Base-by-base conservation (phyloP, 1,284 basidiomycete genomes). In the Trametes polyzona region DNA sequence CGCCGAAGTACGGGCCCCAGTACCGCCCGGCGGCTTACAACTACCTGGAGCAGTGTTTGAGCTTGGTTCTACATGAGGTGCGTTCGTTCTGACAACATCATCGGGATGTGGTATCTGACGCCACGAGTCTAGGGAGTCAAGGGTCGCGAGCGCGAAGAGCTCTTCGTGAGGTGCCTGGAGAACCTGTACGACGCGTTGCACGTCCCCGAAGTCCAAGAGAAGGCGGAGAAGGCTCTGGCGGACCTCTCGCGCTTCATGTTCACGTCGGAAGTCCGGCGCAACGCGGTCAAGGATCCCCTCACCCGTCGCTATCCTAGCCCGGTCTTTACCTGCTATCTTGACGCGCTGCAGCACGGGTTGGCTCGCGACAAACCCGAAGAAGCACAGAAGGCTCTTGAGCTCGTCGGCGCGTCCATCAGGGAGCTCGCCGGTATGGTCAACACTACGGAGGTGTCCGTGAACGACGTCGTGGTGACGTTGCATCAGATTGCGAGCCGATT, bases 401-500 rank as follows among this genome's bases (percentile, higher is more conserved):
- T 94, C 6, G 76, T 95, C 44, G 71, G 79, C 2, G 69, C 75
- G 4, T 78, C 95, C 57, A 79, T 96, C 42, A 76, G 82, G 50
- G 88, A 93, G 62, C 80, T 96, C 37, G 81, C 92, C 11, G 67
- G 72, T 4, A 78, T 86, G 73, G 81, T 79, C 11, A 74, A 74
- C 37, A 74, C 76, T 58, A 68, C 79, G 52, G 77, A 78, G 51
- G 72, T 78, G 41, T 74, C 73, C 27, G 71, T 70, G 47, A 78
- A 81, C 50, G 90, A 92, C 53, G 76, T 87, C 53, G 76, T 84
- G 47, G 76, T 76, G 19, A 84, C 90, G 49, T 74, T 96, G 43
- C 87, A 93, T 66, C 87, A 93, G 61, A 80, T 98, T 48, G 86
- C 90, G 3, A 84, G 83, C 60, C 84, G 92, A 14, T 91, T 96